These are phyloP conservation scores for Rhizoctonia solani DNA, from an alignment of 1,284 basidiomycete species.

Conservation along the genomic window DNA sequence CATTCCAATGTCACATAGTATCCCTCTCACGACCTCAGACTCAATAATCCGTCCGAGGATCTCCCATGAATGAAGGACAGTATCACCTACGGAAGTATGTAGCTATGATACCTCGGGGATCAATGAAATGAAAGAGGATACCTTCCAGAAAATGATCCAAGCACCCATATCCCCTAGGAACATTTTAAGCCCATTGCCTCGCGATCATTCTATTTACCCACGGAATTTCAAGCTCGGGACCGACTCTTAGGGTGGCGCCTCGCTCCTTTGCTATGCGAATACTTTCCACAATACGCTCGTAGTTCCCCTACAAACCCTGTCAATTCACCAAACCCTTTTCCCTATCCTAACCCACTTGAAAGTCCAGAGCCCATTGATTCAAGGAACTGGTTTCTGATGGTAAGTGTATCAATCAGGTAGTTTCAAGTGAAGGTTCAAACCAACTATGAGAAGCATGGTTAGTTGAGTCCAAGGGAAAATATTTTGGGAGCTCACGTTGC, in stretches of 20 bases:
- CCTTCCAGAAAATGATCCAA: slow-evolving; percentile 92
- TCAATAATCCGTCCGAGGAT: slow-evolving; percentile 83
- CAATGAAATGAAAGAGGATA: slow-evolving; percentile 41
- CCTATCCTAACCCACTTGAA: slow-evolving; percentile 60
- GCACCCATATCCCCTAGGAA: slow-evolving; percentile 85
- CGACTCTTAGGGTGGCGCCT: slow-evolving; percentile 93
- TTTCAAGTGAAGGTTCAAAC: slow-evolving; percentile 30
- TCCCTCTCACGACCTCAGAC: slow-evolving; percentile 74
- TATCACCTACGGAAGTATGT: slow-evolving; percentile 68
- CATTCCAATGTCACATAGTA: slow-evolving; percentile 95
- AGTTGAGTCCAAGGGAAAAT: slow-evolving; percentile 5
- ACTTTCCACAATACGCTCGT: slow-evolving; percentile 87
- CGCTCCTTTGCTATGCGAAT: slow-evolving; percentile 85
- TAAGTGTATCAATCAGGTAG: slow-evolving; percentile 42
- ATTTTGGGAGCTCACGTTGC: slow-evolving; percentile 58
- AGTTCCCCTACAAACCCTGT: slow-evolving; percentile 71
- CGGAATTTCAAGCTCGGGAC: slow-evolving; percentile 98
- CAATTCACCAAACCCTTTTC: background rate
- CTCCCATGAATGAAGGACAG: slow-evolving; percentile 95
- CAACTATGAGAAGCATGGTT: background rate
- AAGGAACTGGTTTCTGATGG: slow-evolving; percentile 71
- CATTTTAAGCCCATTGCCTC: background rate
- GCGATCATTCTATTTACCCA: slow-evolving; percentile 49
- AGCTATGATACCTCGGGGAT: background rate
- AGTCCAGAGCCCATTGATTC: slow-evolving; percentile 96